Conservation (phyloP, 148 eudicot species). For the Chenopodium quinoa region DNA sequence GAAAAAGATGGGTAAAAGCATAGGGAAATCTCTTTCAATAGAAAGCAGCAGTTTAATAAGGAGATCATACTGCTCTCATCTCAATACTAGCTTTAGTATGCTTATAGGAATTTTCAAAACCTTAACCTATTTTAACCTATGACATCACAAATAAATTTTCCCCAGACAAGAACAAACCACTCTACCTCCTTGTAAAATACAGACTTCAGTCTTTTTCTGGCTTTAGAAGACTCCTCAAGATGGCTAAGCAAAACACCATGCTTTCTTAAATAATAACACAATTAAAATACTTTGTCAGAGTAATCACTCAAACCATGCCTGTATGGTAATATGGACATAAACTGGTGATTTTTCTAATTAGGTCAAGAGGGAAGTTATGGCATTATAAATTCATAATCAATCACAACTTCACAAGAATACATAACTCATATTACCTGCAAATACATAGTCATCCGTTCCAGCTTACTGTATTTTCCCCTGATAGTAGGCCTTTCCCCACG, state of each 20-base stretch:
- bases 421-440: slow-evolving; percentile 48
- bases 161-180: no score
- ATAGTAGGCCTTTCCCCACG: slow-evolving; percentile 47
- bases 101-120: neutral
- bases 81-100: neutral
- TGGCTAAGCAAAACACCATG: neutral
- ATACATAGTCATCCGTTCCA: slow-evolving; percentile 78
- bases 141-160: neutral
- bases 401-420: neutral
- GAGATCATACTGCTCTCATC: neutral
- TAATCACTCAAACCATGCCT: neutral
- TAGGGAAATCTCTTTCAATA: neutral
- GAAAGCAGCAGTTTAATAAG: neutral
- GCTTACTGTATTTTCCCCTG: slow-evolving; percentile 47
- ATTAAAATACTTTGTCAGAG: neutral
- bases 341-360: neutral
- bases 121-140: neutral
- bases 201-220: neutral
- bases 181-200: neutral
- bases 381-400: neutral
- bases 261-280: neutral
- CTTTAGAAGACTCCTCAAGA: neutral
- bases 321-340: neutral
- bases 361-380: neutral
- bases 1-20: neutral